Evolutionary conservation across 2,329 filamentous ascomycete genomes (phyloP), one percentile per base, ranked within the genome.

Genomic region (Grosmannia serpens): DNA sequence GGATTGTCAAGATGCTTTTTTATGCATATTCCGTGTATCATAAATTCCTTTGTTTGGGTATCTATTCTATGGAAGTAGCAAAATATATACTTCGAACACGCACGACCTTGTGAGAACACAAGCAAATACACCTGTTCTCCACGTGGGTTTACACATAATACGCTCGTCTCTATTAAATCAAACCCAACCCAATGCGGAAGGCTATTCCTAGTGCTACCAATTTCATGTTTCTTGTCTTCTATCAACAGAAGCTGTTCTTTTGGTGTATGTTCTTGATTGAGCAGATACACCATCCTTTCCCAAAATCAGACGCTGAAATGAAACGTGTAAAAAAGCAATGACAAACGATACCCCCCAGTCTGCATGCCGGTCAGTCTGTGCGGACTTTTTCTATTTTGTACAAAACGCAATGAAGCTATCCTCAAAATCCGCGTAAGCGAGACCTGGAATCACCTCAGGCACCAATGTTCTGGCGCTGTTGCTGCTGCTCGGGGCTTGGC

Each of bases 401-500:
- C 27, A n/a, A n/a, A n/a, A n/a, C n/a, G n/a, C n/a, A 53, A 24
- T 31, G 22, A 35, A 53, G 20, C 50, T n/a, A 7, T 27, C 33
- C 27, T n/a, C n/a, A n/a, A n/a, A n/a, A n/a, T n/a, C n/a, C n/a
- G n/a, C n/a, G n/a, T n/a, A 57, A 11, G 38, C 2, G 15, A 20
- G 38, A n/a, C 20, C 20, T 44, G 20, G 17, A 44, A 44, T n/a
- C n/a, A n/a, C n/a, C n/a, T n/a, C 24, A 24, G 24, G 44, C 57
- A 38, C 57, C 52, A 38, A 54, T 3, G n/a, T 41, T 29, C 24
- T 56, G 55, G 20, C 31, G 44, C 44, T 61, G 58, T 59, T 61
- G 59, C 69, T 78, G 74, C 64, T 71, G 65, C 66, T 79, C 77
- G 5, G 76, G 77, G 58, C 74, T 76, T 2, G 77, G 77, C 9